phyloP scores from a whole-genome alignment of 2,329 filamentous ascomycete genomes.

The Onygenales sp. region DNA sequence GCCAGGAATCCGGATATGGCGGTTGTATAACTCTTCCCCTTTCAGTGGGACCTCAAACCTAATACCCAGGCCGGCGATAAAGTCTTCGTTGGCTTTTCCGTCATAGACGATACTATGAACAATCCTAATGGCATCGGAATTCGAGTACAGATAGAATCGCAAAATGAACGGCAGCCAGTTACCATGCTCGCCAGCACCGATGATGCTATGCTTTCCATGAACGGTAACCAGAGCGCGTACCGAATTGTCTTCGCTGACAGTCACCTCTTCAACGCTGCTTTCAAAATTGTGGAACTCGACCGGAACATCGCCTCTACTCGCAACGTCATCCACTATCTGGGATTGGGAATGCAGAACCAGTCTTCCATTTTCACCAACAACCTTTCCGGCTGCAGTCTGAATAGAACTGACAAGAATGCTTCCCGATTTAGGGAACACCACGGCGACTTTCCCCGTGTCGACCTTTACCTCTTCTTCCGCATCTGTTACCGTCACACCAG shows the following conservation, averaged over 20 bases:
- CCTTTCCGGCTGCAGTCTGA: conserved; percentile 32
- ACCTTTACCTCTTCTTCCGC: conserved; percentile 25
- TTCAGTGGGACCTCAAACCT: conserved; percentile 47
- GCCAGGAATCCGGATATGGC: conserved; percentile 49
- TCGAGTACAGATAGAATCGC: conserved; percentile 51
- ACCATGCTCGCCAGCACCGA: conserved; percentile 22
- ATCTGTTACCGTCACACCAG: conserved; percentile 5
- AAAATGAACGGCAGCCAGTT: conserved; percentile 47
- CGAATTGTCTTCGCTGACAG: conserved; percentile 35
- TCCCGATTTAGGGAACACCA: conserved; percentile 37
- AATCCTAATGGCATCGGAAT: conserved; percentile 46
- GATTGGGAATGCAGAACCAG: conserved; percentile 47
- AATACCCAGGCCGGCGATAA: conserved; percentile 47
- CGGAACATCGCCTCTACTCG: not conserved
- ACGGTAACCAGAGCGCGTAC: conserved; percentile 41
- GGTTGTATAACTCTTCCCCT: conserved; percentile 46
- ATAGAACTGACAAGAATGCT: conserved; percentile 32
- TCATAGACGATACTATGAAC: conserved; percentile 51
- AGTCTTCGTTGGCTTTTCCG: conserved; percentile 39
- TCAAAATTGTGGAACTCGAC: conserved; percentile 39
- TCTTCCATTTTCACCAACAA: conserved; percentile 37
- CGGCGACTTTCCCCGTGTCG: conserved; percentile 37
- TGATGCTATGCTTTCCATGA: conserved; percentile 28
- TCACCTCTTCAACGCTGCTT: conserved; percentile 43
- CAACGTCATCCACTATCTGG: conserved; percentile 29